These are phyloP conservation scores for Corynascus novoguineensis DNA, from an alignment of 495 filamentous ascomycete genomes.

Conservation along the genomic window DNA sequence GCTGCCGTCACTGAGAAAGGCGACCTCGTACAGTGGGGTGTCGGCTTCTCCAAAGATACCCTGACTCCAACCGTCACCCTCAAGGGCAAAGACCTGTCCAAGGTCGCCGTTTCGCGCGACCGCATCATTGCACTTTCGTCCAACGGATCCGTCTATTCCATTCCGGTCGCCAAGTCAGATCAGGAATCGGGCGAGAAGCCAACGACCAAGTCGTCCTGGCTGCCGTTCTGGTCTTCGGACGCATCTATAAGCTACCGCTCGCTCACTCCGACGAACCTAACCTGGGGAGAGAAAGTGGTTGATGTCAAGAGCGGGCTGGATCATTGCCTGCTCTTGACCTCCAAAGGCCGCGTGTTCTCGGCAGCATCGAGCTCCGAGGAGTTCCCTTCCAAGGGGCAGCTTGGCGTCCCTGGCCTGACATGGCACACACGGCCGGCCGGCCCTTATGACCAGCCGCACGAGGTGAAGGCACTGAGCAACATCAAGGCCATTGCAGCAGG, in stretches of 20 bases:
- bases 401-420: constrained; percentile 75
- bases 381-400: constrained; percentile 78
- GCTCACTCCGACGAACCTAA: constrained; percentile 59
- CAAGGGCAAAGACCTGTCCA: constrained; percentile 70
- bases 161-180: constrained; percentile 69
- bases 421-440: constrained; percentile 75
- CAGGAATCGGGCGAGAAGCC: constrained; percentile 58
- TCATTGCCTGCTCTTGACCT: constrained; percentile 82
- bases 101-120: constrained; percentile 68
- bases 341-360: constrained; percentile 76
- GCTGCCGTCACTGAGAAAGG: constrained; percentile 84
- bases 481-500: constrained; percentile 73
- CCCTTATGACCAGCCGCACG: constrained; percentile 72
- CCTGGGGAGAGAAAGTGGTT: constrained; percentile 67
- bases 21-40: constrained; percentile 89
- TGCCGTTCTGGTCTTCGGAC: constrained; percentile 68
- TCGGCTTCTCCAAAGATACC: constrained; percentile 53
- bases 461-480: constrained; percentile 47
- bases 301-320: constrained; percentile 73
- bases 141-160: constrained; percentile 76
- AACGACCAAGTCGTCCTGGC: constrained; percentile 53
- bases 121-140: constrained; percentile 75
- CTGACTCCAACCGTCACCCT: constrained; percentile 62
- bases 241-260: constrained; percentile 55
- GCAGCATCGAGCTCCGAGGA: constrained; percentile 69